These are phyloP conservation scores for Globisporangium abappressorium DNA, from an alignment of 352 stramenopile genomes.

Conservation along the genomic window DNA sequence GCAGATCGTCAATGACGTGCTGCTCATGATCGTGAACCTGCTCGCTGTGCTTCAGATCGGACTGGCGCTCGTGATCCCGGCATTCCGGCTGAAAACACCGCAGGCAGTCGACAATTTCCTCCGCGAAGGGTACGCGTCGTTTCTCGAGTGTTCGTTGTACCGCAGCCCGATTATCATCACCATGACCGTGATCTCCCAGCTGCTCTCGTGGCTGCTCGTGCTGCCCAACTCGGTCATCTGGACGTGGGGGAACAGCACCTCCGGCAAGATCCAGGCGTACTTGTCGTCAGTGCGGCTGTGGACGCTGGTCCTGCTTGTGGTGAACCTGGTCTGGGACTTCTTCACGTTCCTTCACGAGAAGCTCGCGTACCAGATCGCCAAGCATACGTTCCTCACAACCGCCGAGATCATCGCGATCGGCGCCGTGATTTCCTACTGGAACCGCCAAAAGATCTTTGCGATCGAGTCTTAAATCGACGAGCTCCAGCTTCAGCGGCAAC, in stretches of 20 bases:
- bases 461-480: no score
- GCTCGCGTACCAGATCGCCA: constrained; percentile 27
- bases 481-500: no score
- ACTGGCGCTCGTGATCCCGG: constrained; percentile 14
- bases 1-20: constrained; percentile 20
- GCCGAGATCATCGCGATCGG: constrained; percentile 23
- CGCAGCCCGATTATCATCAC: constrained; percentile 31
- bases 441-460: background rate
- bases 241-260: constrained; percentile 24
- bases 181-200: constrained; percentile 23
- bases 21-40: constrained; percentile 11
- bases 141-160: constrained; percentile 33
- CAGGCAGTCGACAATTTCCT: no score
- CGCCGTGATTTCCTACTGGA: constrained; percentile 14
- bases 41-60: constrained; percentile 22
- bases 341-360: constrained; percentile 31
- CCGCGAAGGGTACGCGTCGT: background rate
- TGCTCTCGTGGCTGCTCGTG: constrained; percentile 53
- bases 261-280: constrained; percentile 30
- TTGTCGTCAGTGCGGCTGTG: constrained; percentile 36
- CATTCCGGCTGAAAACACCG: no score
- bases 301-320: constrained; percentile 30
- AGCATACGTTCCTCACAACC: constrained; percentile 20
- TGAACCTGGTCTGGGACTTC: constrained; percentile 29
- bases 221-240: constrained; percentile 50